Evolutionary conservation across 2,329 filamentous ascomycete species (phyloP).

Genomic region (Immersiporthe knoxdaviesiana): DNA sequence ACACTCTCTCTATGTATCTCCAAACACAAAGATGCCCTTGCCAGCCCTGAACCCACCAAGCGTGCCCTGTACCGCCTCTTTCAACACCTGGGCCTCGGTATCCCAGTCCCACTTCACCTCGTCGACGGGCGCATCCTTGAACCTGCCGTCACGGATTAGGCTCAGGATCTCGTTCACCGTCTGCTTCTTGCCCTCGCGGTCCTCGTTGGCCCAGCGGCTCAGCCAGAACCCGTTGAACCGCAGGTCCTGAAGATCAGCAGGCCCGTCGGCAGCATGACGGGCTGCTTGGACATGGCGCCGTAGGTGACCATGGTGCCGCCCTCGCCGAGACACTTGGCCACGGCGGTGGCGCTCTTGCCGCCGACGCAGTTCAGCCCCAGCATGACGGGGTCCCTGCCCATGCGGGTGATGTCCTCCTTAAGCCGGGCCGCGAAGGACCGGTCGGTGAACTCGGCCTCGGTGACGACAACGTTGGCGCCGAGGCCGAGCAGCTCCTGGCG

Average conservation of each 20-base stretch:
- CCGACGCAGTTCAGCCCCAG: conserved; percentile 93
- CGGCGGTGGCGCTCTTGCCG: conserved; percentile 76
- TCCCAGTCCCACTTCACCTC: conserved; percentile 83
- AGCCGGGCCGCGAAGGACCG: conserved; percentile 65
- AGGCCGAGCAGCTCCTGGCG: conserved; percentile 56
- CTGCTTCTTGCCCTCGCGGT: conserved; percentile 72
- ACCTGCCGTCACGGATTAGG: conserved; percentile 73
- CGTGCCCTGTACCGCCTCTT: conserved; percentile 78
- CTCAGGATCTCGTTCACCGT: conserved; percentile 86
- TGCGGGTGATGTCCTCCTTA: conserved; percentile 66
- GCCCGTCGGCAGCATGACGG: conserved; percentile 77
- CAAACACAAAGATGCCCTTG: conserved; percentile 88
- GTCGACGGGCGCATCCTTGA: conserved; percentile 82
- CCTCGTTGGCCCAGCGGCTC: conserved; percentile 79
- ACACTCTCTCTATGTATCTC: conserved; percentile 49
- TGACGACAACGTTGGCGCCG: conserved; percentile 61
- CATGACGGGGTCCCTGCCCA: conserved; percentile 71
- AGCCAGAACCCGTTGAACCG: conserved; percentile 95
- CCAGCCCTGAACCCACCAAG: conserved; percentile 82
- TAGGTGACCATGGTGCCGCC: conserved; percentile 86
- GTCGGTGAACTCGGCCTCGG: conserved; percentile 57
- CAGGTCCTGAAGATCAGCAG: conserved; percentile 90
- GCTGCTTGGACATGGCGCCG: conserved; percentile 91
- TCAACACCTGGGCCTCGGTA: conserved; percentile 70
- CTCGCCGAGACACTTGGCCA: conserved; percentile 74